Evolutionary conservation across 148 eudicot species (phyloP).

Genomic region (Selenicereus undatus): DNA sequence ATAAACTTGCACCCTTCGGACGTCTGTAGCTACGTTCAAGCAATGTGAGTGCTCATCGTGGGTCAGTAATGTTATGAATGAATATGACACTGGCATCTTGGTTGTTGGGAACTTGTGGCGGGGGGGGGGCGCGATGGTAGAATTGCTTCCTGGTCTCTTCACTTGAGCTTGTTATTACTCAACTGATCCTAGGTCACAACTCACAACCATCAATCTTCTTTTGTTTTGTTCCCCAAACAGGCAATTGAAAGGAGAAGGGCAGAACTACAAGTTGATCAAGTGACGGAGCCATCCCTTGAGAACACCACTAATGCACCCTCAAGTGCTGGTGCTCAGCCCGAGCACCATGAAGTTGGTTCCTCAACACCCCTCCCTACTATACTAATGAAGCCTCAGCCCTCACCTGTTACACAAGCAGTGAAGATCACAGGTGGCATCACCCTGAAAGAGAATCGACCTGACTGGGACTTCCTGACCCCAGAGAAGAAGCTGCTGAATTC

Average conservation of each 20-base stretch:
- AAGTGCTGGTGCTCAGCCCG: not conserved
- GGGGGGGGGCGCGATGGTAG: no score
- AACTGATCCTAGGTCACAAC: not conserved
- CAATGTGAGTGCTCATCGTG: not conserved
- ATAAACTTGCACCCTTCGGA: no score
- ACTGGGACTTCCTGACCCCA: not conserved
- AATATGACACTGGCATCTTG: not conserved
- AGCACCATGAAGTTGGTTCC: not conserved
- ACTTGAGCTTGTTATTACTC: not conserved
- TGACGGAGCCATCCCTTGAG: not conserved
- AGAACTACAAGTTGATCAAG: not conserved
- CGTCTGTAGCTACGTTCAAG: not conserved
- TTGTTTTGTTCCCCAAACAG: not conserved
- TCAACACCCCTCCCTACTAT: not conserved
- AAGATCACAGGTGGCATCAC: not conserved
- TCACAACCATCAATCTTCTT: not conserved
- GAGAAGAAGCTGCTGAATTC: constrained; percentile 49
- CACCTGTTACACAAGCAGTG: not conserved
- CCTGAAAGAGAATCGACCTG: not conserved
- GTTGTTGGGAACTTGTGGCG: no score
- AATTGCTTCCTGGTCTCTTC: no score
- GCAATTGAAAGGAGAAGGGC: constrained; percentile 4
- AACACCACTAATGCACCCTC: not conserved
- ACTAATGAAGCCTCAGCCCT: not conserved
- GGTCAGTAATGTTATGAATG: not conserved